phyloP scores from a whole-genome alignment of 73 alveolate species.

The Loxodes magnus region DNA sequence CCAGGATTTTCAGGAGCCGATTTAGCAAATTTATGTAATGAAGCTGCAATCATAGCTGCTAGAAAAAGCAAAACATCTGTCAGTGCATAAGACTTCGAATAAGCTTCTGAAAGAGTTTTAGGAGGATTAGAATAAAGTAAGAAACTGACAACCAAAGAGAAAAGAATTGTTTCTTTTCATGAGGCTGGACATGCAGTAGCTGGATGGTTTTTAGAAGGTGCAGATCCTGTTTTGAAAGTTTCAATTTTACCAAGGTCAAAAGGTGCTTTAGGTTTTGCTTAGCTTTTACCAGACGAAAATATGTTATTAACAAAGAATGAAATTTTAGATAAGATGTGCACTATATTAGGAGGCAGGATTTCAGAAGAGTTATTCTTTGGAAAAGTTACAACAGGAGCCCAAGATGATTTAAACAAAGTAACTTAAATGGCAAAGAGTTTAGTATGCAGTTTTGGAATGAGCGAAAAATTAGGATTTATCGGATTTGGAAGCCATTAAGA shows the following conservation, averaged over 20 bases:
- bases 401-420: constrained; percentile 52
- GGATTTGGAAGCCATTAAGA: constrained; percentile 19
- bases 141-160: constrained; percentile 35
- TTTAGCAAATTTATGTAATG: constrained; percentile 91
- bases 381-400: constrained; percentile 58
- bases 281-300: constrained; percentile 52
- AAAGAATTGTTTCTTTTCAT: constrained; percentile 63
- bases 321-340: constrained; percentile 42
- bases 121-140: constrained; percentile 64
- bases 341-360: constrained; percentile 61
- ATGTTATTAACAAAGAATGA: constrained; percentile 41
- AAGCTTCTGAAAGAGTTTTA: constrained; percentile 72
- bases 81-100: constrained; percentile 42
- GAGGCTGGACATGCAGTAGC: constrained; percentile 80
- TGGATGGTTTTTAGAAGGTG: constrained; percentile 70
- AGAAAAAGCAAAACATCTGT: constrained; percentile 57
- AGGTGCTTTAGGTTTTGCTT: constrained; percentile 64
- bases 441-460: constrained; percentile 48
- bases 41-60: constrained; percentile 95
- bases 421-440: constrained; percentile 40
- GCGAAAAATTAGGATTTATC: constrained; percentile 28
- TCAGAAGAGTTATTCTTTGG: constrained; percentile 51
- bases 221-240: constrained; percentile 59
- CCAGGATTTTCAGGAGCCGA: constrained; percentile 99
- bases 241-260: constrained; percentile 61